Base-by-base conservation (phyloP, 139 green algal genomes). In the Coccomyxa sp. region DNA sequence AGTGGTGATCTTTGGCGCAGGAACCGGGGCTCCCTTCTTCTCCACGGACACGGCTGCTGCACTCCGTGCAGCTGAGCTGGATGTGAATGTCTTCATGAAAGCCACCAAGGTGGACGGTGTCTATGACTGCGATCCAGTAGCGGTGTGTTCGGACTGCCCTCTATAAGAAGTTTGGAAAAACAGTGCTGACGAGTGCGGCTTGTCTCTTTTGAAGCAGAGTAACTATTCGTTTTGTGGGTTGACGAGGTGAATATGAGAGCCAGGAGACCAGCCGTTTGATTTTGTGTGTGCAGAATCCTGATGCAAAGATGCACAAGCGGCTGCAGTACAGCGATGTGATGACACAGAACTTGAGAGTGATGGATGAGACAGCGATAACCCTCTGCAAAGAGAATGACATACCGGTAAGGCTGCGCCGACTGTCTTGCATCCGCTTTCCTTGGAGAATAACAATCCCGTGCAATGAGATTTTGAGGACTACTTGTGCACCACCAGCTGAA, bases 11-110 rank as follows among this genome's bases (percentile, higher is more conserved):
- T 99, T 99, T 89, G 96, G 95, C 7, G 96, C 92, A 31, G 94
- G 91, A 63, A 99, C 96, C 0, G 97, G 97, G 79, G 99, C 98
- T 86, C 97, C 97, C 12, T 99, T 98, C 90, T 99, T 99, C 87
- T 98, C 97, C 0, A 99, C 97, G 0, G 97, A 99, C 91, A 99
- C 96, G 11, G 96, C 95, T 0, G 97, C 97, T 7, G 96, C 97
- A 21, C 88, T 99, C 83, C 89, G 97, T 10, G 97, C 97, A 0
- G 97, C 97, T 0, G 97, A 99, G 84, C 97, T 99, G 77, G 90
- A 94, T 59, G 96, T 96, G 10, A 89, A 97, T 81, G 94, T 94
- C 67, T 94, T 98, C 38, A 90, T 99, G 30, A 97, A 98, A 88
- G 96, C 95, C 13, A 99, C 96, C 27, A 98, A 98, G 90, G 87